These are phyloP conservation scores for Pleurotus pulmonarius DNA, from an alignment of 768 basidiomycete genomes.

Conservation along the genomic window DNA sequence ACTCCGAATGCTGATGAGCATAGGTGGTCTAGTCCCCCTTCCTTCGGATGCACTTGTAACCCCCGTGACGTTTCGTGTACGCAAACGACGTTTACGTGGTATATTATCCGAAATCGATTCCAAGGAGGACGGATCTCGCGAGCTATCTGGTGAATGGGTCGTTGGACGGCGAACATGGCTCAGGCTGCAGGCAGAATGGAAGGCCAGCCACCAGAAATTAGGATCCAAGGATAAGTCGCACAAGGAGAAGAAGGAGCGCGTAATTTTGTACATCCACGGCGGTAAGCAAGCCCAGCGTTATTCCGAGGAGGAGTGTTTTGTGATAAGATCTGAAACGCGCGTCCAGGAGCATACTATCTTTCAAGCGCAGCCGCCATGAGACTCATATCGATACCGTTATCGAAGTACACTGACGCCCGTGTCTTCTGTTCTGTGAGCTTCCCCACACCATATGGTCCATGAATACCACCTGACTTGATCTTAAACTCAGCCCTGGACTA, in stretches of 20 bases:
- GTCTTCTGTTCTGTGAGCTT: slow-evolving; percentile 74
- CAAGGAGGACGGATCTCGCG: slow-evolving; percentile 70
- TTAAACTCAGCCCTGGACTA: slow-evolving; percentile 80
- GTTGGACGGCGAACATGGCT: slow-evolving; percentile 93
- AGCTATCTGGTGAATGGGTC: slow-evolving; percentile 94
- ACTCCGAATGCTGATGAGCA: slow-evolving; percentile 64
- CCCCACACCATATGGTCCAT: not conserved
- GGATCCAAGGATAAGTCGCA: slow-evolving; percentile 13
- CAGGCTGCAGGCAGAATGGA: slow-evolving; percentile 79
- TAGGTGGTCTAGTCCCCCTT: slow-evolving; percentile 79
- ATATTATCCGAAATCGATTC: slow-evolving; percentile 75
- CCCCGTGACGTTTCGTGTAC: slow-evolving; percentile 87
- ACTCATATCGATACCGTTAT: slow-evolving; percentile 84
- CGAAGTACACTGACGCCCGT: slow-evolving; percentile 84
- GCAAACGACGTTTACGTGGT: slow-evolving; percentile 67
- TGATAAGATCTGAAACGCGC: not conserved
- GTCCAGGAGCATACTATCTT: slow-evolving; percentile 83
- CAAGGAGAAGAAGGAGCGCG: slow-evolving; percentile 52
- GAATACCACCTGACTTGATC: not conserved
- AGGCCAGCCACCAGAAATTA: slow-evolving; percentile 32
- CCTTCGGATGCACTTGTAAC: slow-evolving; percentile 93
- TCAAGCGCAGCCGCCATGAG: slow-evolving; percentile 91
- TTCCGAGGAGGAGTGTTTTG: too few relatives aligned
- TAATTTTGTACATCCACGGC: slow-evolving; percentile 93
- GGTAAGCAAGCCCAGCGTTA: slow-evolving; percentile 43